phyloP scores from a whole-genome alignment of 495 filamentous ascomycete genomes.

The Talaromyces trachyspermus region DNA sequence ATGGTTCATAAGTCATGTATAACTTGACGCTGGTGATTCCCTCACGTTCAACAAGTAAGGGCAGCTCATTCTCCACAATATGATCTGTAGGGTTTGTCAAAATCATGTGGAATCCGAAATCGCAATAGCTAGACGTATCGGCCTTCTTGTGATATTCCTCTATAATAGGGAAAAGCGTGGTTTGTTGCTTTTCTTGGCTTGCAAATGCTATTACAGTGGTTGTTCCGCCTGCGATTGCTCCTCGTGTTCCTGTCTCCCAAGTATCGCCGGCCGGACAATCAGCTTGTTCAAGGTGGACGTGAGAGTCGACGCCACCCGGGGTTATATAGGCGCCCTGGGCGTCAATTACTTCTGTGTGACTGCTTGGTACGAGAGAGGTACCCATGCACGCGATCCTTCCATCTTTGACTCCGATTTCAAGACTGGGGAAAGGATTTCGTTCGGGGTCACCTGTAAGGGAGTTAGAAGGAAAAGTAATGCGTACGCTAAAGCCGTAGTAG shows the following conservation, averaged over 20 bases:
- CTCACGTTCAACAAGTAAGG: slow-evolving; percentile 28
- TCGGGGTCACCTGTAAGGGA: too few species aligned
- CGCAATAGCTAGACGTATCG: slow-evolving; percentile 41
- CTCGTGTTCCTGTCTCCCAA: slow-evolving; percentile 42
- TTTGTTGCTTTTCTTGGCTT: slow-evolving; percentile 40
- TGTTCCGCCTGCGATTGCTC: slow-evolving; percentile 53
- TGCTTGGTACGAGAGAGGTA: background rate
- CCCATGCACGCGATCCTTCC: background rate
- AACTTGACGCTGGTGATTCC: slow-evolving; percentile 53
- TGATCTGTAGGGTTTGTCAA: slow-evolving; percentile 41
- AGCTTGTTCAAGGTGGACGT: slow-evolving; percentile 41
- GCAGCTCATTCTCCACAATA: slow-evolving; percentile 37
- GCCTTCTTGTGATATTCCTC: slow-evolving; percentile 40
- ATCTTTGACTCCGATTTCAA: background rate
- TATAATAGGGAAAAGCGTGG: slow-evolving; percentile 40
- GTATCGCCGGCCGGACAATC: slow-evolving; percentile 39
- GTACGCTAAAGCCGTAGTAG: too few species aligned
- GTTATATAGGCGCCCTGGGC: slow-evolving; percentile 25
- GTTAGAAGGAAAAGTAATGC: too few species aligned
- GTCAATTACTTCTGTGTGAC: slow-evolving; percentile 13
- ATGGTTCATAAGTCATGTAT: slow-evolving; percentile 56
- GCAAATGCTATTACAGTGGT: slow-evolving; percentile 55
- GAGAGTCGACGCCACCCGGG: slow-evolving; percentile 38
- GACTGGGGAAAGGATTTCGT: too few species aligned
- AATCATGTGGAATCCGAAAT: slow-evolving; percentile 55